Percentiles rank a stretch among this genome's conserved stretches.
Evolutionary conservation across 352 stramenopile genomes (phyloP).

Genomic region (Globisporangium okanoganense): DNA sequence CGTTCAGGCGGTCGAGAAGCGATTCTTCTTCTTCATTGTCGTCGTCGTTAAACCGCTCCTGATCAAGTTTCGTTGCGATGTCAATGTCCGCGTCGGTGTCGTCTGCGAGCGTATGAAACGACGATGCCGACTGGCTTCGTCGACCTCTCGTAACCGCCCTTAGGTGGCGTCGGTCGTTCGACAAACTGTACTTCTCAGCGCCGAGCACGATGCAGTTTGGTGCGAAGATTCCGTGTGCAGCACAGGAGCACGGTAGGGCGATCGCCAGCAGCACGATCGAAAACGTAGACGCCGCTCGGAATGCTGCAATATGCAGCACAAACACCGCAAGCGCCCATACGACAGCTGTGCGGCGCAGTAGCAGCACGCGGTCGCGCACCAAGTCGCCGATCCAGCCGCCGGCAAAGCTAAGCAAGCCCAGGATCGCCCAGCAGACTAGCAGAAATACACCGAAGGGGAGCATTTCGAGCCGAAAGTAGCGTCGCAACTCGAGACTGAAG

Average conservation of each 20-base stretch:
- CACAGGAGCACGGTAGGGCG: slow-evolving; percentile 32
- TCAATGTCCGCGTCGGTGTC: slow-evolving; percentile 9
- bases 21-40: not conserved
- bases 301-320: slow-evolving; percentile 35
- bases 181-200: slow-evolving; percentile 20
- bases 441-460: slow-evolving; percentile 53
- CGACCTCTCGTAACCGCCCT: not conserved
- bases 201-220: slow-evolving; percentile 52
- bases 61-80: slow-evolving; percentile 1
- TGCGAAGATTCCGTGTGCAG: slow-evolving; percentile 44
- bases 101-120: not conserved
- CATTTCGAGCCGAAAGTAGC: slow-evolving; percentile 39
- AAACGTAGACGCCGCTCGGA: slow-evolving; percentile 22
- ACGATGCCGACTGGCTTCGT: not conserved
- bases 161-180: slow-evolving; percentile 8
- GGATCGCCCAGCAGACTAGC: slow-evolving; percentile 49
- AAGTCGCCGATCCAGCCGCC: slow-evolving; percentile 48
- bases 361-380: slow-evolving; percentile 35
- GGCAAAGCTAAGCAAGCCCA: slow-evolving; percentile 48
- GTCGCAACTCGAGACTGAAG: slow-evolving; percentile 46
- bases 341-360: slow-evolving; percentile 34
- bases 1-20: not conserved
- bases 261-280: slow-evolving; percentile 29
- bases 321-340: slow-evolving; percentile 51
- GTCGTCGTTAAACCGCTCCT: not conserved